Base-by-base conservation (phyloP, 805 yeast species). In the Wickerhamomyces queroliae region DNA sequence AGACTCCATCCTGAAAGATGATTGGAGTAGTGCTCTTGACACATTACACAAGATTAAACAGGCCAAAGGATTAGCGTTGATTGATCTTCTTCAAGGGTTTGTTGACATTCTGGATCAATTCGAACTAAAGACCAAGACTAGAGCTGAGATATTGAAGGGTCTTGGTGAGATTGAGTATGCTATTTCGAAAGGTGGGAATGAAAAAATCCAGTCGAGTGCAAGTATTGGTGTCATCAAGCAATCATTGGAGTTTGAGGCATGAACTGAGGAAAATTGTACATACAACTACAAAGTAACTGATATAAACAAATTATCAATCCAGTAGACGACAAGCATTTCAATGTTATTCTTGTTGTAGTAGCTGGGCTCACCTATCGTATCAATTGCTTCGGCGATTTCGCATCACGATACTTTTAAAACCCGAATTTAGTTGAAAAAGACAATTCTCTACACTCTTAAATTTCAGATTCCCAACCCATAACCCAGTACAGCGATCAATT, bases 151-250 rank as follows among this genome's bases (percentile, higher is more conserved):
- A 6, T 65, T 88, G 41, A 72, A 74, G 46, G 88, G 88, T 2
- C 65, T 93, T 38, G 78, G 90, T 12, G 96, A 91, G 42, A 76
- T 93, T 19, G 99, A 93, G 63, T 91, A 90, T 59, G 83, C 95
- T 1, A 81, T 93, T 27, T 79, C 95, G 15, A 80, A 78, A 58
- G 99, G 99, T 9, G 97, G 98, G 2, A 85, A 80, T 55, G 96
- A 90, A 43, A 84, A 81, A 58, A 75, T 93, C 24, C 97, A 91
- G 56, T 76, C 87, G 33, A 84, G 93, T 53, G 97, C 96, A 2
- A 80, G 85, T 39, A 82, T 93, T 40, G 96, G 96, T 0, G 87
- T 82, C 7, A 78, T 93, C 25, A 90, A 89, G 59, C 64, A 64
- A 13, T 52, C 63, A 17, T 50, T 67, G 33, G 69, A 64, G 41